phyloP scores from a whole-genome alignment of 257 asterid species.

The Dorcoceras hygrometricum region DNA sequence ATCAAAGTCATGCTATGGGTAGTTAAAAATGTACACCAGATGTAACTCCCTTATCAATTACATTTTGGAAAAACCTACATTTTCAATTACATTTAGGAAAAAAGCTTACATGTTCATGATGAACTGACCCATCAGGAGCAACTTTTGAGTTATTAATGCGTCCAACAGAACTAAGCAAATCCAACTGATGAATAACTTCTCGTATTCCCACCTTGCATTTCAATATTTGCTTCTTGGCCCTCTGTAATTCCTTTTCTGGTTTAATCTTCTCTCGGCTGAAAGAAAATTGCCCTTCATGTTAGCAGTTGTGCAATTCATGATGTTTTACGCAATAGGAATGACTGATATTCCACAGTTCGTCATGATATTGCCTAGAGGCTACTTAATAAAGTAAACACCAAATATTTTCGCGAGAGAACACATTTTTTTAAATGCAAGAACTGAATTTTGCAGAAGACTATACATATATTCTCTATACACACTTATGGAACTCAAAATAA shows the following conservation, averaged over 20 bases:
- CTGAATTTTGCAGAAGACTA: neutral
- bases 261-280: conserved; percentile 90
- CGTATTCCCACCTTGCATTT: conserved; percentile 93
- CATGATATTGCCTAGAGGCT: conserved; percentile 5
- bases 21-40: conserved; percentile 8
- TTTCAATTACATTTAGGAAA: conserved; percentile 31
- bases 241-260: conserved; percentile 81
- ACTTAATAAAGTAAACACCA: neutral
- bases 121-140: conserved; percentile 90
- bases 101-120: conserved; percentile 75
- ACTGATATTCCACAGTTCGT: conserved; percentile 11
- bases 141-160: conserved; percentile 56
- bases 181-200: conserved; percentile 80
- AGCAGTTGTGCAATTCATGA: conserved; percentile 15
- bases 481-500: neutral
- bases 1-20: conserved; percentile 8
- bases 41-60: neutral
- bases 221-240: conserved; percentile 82
- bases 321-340: conserved; percentile 3
- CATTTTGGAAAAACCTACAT: conserved; percentile 44
- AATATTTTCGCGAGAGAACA: conserved; percentile 15
- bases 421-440: conserved; percentile 8
- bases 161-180: conserved; percentile 81
- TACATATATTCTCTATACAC: neutral
- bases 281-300: conserved; percentile 26